Evolutionary conservation across 169 alveolate species (phyloP), one percentile per base, ranked within the genome.

Genomic region (Cryptosporidium felis): DNA sequence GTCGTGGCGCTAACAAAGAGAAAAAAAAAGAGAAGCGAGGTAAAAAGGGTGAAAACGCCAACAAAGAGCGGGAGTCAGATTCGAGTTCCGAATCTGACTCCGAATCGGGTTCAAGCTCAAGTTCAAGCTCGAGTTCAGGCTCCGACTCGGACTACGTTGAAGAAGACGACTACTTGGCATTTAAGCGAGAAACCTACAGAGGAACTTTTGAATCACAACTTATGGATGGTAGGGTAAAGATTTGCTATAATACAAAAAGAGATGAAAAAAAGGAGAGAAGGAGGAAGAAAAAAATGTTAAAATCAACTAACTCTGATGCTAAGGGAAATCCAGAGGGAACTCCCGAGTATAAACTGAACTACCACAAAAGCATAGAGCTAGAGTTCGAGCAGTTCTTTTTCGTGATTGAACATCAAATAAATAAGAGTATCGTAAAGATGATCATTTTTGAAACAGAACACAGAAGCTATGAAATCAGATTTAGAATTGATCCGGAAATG

Each of bases 401-500:
- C 21, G 56, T 74, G 21, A 62, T 46, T 16, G 1, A 32, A 12
- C 46, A 34, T 30, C 38, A 40, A 8, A 8, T 16, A 6, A 74
- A 74, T 58, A 53, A 1, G 26, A 74, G 85, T 41, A 74, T 53
- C 23, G 42, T 74, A 1, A 74, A 49, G n/a, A 74, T 74, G 85
- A 74, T 74, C 1, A 38, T 74, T 12, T 49, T 74, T 34, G 80
- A 63, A 9, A 63, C 41, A 41, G 59, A 74, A 53, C 51, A 53
- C 18, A 74, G 46, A 18, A 56, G 59, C 30, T 74, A 74, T 58
- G 85, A 74, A 18, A 53, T 74, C 5, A 74, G 53, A 34, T 53
- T 74, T 36, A 49, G 85, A 74, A 42, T 74, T 16, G 85, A 74
- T 3, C 85, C 85, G 28, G 66, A 74, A 38, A 9, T 74, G 8